phyloP scores from a whole-genome alignment of 331 rosid genomes.

The Quercus phellos region DNA sequence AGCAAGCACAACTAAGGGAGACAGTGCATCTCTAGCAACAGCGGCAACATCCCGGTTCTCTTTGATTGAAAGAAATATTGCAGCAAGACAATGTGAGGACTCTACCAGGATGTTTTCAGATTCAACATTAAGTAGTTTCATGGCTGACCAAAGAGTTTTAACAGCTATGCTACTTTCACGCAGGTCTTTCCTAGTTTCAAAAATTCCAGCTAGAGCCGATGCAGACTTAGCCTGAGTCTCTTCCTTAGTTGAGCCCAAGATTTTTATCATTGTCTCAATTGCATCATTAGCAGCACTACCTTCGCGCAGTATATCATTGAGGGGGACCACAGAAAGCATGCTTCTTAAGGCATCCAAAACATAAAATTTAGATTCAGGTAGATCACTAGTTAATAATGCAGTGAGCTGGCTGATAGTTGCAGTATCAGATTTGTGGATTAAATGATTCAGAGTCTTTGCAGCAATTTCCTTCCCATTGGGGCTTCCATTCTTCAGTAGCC shows the following conservation, averaged over 20 bases:
- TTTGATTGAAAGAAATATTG: conserved; percentile 84
- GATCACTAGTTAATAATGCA: conserved; percentile 86
- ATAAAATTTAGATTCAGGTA: conserved; percentile 83
- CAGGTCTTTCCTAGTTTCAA: conserved; percentile 81
- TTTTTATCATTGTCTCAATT: conserved; percentile 74
- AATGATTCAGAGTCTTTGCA: conserved; percentile 91
- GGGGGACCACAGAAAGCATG: conserved; percentile 92
- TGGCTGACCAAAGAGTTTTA: conserved; percentile 59
- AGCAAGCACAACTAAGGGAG: conserved; percentile 60
- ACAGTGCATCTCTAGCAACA: conserved; percentile 60
- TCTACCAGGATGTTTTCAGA: conserved; percentile 72
- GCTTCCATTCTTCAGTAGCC: conserved; percentile 97
- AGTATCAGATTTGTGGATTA: conserved; percentile 93
- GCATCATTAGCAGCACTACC: conserved; percentile 95
- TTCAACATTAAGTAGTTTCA: conserved; percentile 70
- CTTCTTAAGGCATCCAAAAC: conserved; percentile 89
- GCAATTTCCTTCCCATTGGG: conserved; percentile 97
- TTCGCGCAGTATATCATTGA: conserved; percentile 79
- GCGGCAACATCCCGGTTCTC: conserved; percentile 84
- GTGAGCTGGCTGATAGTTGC: conserved; percentile 95
- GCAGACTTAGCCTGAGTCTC: conserved; percentile 98
- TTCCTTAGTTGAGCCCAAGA: conserved; percentile 75
- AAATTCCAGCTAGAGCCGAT: conserved; percentile 84
- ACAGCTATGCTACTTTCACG: conserved; percentile 85
- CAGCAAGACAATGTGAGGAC: conserved; percentile 84